Evolutionary conservation across 2,329 filamentous ascomycete species (phyloP).

Genomic region (Bipolaris cookei): DNA sequence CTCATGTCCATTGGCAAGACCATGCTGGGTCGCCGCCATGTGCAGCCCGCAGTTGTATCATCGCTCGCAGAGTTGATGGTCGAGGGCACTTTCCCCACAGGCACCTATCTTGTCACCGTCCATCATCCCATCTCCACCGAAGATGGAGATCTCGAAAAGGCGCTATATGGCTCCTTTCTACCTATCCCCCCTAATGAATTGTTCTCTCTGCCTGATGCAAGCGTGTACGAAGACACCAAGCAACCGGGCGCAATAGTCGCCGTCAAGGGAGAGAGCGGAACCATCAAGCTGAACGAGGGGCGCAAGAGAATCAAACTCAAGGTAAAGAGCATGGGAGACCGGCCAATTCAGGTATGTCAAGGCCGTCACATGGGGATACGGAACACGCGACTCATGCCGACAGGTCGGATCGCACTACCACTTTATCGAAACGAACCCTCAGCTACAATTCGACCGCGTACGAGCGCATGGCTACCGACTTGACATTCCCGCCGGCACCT

Average conservation of each 20-base stretch:
- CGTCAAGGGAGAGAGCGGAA: slow-evolving; percentile 68
- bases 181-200: slow-evolving; percentile 73
- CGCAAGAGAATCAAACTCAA: slow-evolving; percentile 74
- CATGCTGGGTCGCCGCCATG: slow-evolving; percentile 92
- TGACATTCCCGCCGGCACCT: slow-evolving; percentile 90
- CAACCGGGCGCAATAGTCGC: slow-evolving; percentile 82
- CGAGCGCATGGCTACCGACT: slow-evolving; percentile 84
- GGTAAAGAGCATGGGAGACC: slow-evolving; percentile 85
- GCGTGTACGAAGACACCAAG: slow-evolving; percentile 69
- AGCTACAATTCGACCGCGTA: slow-evolving; percentile 84
- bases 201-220: slow-evolving; percentile 70
- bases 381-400: slow-evolving; percentile 9
- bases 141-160: slow-evolving; percentile 84
- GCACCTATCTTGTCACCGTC: slow-evolving; percentile 93
- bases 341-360: slow-evolving; percentile 77
- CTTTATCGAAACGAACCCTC: slow-evolving; percentile 92
- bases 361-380: background rate
- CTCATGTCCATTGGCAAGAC: slow-evolving; percentile 91
- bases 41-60: slow-evolving; percentile 78
- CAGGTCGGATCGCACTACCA: slow-evolving; percentile 91
- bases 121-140: slow-evolving; percentile 87
- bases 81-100: slow-evolving; percentile 88
- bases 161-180: slow-evolving; percentile 89
- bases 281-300: slow-evolving; percentile 74
- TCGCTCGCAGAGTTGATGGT: slow-evolving; percentile 87